Base-by-base conservation (phyloP, 176 grass and related monocot genomes). In the Bonia amplexicaulis region DNA sequence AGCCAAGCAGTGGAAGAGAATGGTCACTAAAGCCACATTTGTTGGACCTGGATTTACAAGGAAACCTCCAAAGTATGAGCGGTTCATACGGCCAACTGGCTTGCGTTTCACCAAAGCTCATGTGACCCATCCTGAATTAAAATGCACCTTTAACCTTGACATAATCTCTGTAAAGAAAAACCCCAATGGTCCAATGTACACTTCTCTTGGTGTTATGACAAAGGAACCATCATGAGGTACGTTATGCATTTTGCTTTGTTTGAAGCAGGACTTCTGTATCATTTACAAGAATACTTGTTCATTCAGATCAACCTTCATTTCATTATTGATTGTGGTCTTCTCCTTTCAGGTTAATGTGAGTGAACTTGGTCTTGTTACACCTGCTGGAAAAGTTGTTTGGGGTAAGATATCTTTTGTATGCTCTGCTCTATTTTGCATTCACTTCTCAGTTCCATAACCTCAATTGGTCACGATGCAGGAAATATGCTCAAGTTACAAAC, bases 351-450 rank as follows among this genome's bases (percentile, higher is more conserved):
- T 97, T 25, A 97, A 94, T 79, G 95, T 97, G 6, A 94, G 95
- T 11, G 95, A 97, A 78, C 95, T 97, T 23, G 95, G 95, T 71
- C 90, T 97, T 7, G 95, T 97, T 15, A 97, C 95, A 39, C 95
- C 95, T 9, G 95, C 92, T 67, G 95, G 95, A 91, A 97, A 97
- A 91, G 90, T 97, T 87, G 92, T 97, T 57, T 97, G 95, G 95
- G 95, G 95, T 94, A 85, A 93, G 86, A 62, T 41, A 59, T 65
- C 19, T 47, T 4, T 55, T 13, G 6, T 20, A 45, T 22, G 51
- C 22, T 44, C 17, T 40, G 48, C 20, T 77, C 9, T 52, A 1
- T 81, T 67, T 69, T 25, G 41, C 16, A 13, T 71, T 12, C 9
- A 55, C 11, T 33, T 68, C 46, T 65, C 6, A 66, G 70, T 69